Base-by-base conservation (phyloP, 495 filamentous ascomycete genomes). In the Penicillium tannophilum region DNA sequence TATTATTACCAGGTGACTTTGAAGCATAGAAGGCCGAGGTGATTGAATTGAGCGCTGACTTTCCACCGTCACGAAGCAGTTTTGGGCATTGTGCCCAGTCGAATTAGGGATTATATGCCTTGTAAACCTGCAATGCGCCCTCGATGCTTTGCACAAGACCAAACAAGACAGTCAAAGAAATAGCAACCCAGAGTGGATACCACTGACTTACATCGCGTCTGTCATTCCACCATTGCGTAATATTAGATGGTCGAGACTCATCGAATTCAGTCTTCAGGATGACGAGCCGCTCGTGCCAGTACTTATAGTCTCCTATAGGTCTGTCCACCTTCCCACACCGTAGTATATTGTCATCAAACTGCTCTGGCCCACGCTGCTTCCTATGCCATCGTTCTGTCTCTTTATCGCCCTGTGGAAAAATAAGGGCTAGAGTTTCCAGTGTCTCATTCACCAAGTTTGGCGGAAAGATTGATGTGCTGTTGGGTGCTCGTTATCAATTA, bases 121-220 rank as follows among this genome's bases (percentile, higher is more conserved):
- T 67, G 50, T 73, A 83, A 4, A 80, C 72, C 52, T 83, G 79
- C 36, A 82, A 51, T 0, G 68, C 78, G 3, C 78, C 76, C 50
- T 79, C 78, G 36, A 82, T 54, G 31, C 67, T 74, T 63, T 85
- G 79, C 3, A 84, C 63, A 7, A 85, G 17, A 0, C 80, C 81
- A 60, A 84, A 81, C 45, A 84, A 74, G 2, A 81, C 50, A 2
- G 79, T 83, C 46, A 84, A 61, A 1, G 72, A 41, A 4, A 80
- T 68, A 1, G 81, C 82, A 10, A 82, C 72, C 82, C 82, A 85
- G 45, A 84, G 81, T 8, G 79, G 79, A 54, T 80, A 83, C 78
- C 80, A 84, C 61, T 84, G 78, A 0, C 75, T 70, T 10, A 72
- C 68, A 51, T 81, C 79, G 4, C 83, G 63, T 51, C 80, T 58